Evolutionary conservation across 176 grass and related monocot genomes (phyloP).

Genomic region (Stipa capillata): DNA sequence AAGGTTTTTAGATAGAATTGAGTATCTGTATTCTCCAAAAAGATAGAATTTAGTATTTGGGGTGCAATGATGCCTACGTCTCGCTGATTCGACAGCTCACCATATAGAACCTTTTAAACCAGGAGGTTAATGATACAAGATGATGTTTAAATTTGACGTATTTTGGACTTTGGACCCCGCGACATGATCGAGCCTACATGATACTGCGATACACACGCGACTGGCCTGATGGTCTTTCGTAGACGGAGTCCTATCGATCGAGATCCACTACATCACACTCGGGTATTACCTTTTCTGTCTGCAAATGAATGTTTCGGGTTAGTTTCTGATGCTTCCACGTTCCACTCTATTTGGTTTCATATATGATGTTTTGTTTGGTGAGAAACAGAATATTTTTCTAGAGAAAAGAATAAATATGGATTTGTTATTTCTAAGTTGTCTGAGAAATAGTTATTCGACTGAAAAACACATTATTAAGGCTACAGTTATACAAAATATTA

Average conservation of each 20-base stretch:
- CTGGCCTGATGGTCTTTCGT: conserved; percentile 13
- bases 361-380: no score
- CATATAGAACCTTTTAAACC: not conserved
- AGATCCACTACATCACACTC: not conserved
- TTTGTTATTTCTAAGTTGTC: no score
- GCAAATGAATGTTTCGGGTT: not conserved
- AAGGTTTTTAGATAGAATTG: not conserved
- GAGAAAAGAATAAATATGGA: no score
- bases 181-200: not conserved
- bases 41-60: not conserved
- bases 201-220: not conserved
- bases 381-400: no score
- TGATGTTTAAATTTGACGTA: not conserved
- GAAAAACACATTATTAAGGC: no score
- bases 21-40: not conserved
- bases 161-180: not conserved
- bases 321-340: not conserved
- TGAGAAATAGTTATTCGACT: no score
- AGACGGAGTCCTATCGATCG: not conserved
- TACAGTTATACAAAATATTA: no score
- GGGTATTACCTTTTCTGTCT: not conserved
- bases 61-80: not conserved
- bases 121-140: conserved; percentile 9
- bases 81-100: not conserved
- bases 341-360: no score